These are phyloP conservation scores for Kwoniella heveanensis DNA, from an alignment of 768 basidiomycete species.

Conservation along the genomic window DNA sequence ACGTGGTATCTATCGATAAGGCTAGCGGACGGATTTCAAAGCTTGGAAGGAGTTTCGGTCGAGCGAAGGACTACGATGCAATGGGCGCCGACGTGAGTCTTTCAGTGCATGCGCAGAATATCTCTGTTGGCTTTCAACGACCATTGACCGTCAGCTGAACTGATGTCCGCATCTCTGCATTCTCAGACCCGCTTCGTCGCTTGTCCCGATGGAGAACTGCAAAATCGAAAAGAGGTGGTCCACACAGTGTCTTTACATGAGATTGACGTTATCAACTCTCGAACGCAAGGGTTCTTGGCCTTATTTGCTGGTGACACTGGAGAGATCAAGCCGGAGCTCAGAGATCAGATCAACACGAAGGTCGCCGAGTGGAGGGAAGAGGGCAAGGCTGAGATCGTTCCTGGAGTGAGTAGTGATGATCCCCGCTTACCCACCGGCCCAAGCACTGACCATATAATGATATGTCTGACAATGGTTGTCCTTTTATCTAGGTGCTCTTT, in stretches of 20 bases:
- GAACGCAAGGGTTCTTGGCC: constrained; percentile 97
- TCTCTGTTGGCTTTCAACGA: too few relatives aligned
- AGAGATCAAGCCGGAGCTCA: constrained; percentile 95
- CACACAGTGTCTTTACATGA: constrained; percentile 98
- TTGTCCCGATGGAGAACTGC: constrained; percentile 96
- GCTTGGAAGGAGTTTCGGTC: constrained; percentile 92
- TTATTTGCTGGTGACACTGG: constrained; percentile 80
- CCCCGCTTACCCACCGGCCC: background rate
- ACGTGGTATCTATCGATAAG: constrained; percentile 96
- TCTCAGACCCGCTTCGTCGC: constrained; percentile 93
- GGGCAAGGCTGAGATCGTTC: constrained; percentile 96
- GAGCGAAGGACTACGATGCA: constrained; percentile 96
- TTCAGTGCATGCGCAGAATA: too few relatives aligned
- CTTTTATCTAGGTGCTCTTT: constrained; percentile 75
- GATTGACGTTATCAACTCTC: constrained; percentile 98
- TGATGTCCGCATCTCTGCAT: background rate
- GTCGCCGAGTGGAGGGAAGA: constrained; percentile 98
- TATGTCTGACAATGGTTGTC: background rate
- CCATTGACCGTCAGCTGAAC: background rate
- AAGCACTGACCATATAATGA: background rate
- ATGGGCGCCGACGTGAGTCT: constrained; percentile 93
- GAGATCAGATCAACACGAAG: constrained; percentile 94
- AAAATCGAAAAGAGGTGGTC: constrained; percentile 94
- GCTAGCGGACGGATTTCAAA: constrained; percentile 95
- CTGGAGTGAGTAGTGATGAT: constrained; percentile 68